phyloP scores from a whole-genome alignment of 805 yeast genomes.

The Wickerhamiella bombiphila region DNA sequence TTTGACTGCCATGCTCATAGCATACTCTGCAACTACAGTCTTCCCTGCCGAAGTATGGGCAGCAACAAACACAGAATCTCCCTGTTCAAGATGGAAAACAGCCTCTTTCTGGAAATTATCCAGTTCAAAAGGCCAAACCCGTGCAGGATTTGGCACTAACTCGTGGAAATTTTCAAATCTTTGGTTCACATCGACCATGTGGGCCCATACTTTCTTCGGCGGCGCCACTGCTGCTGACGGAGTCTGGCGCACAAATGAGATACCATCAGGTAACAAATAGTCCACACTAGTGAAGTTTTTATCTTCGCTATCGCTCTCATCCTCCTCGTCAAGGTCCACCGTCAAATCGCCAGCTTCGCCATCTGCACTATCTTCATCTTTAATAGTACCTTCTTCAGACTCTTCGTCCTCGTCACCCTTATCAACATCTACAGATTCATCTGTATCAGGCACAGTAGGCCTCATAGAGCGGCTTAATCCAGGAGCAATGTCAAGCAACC shows the following conservation, averaged over 20 bases:
- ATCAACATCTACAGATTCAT: conserved; percentile 19
- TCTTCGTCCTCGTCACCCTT: conserved; percentile 13
- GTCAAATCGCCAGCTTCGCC: conserved; percentile 5
- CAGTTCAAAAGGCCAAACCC: conserved; percentile 86
- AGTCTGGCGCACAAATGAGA: conserved; percentile 30
- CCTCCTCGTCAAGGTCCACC: conserved; percentile 7
- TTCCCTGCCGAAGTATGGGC: conserved; percentile 99
- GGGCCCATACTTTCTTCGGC: conserved; percentile 71
- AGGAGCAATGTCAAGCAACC: conserved; percentile 70
- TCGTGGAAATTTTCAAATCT: conserved; percentile 72
- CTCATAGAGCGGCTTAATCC: conserved; percentile 64
- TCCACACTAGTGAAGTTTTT: conserved; percentile 26
- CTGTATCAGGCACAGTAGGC: conserved; percentile 23
- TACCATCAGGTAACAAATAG: conserved; percentile 35
- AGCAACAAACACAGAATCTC: conserved; percentile 96
- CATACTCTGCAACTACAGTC: conserved; percentile 96
- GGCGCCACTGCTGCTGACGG: conserved; percentile 2
- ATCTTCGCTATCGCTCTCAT: conserved; percentile 5
- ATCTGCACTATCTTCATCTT: conserved; percentile 6
- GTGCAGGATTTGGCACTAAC: conserved; percentile 82
- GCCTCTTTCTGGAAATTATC: conserved; percentile 97
- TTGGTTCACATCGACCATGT: conserved; percentile 76
- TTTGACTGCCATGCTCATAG: conserved; percentile 89
- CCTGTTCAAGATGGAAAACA: conserved; percentile 87
- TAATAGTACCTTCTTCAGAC: neutral